A percentile compares a stretch with the other conserved stretches of the same genome.
Evolutionary conservation across 768 basidiomycete genomes (phyloP).

Genomic region (Leccinellum rugosiceps): DNA sequence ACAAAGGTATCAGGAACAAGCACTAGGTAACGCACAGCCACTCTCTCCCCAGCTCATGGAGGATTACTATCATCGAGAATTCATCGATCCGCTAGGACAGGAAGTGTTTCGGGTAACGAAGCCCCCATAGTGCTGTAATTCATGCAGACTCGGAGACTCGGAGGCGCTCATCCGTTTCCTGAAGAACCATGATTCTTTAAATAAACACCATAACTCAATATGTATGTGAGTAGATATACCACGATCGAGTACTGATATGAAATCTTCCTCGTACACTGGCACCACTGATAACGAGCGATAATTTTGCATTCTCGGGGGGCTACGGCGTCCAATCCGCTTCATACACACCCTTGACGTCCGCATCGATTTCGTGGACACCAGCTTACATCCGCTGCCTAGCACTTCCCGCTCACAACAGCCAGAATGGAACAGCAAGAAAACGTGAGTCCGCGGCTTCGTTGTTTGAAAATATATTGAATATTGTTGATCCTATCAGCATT

Average conservation of each 20-base stretch:
- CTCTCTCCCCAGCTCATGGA: no score
- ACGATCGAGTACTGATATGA: conserved; percentile 20
- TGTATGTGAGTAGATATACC: not conserved
- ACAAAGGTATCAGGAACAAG: not conserved
- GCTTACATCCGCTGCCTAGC: not conserved
- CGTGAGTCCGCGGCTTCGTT: conserved; percentile 9
- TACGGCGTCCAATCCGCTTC: not conserved
- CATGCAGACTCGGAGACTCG: no score
- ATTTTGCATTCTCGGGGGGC: not conserved
- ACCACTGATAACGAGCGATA: not conserved
- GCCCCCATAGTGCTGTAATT: not conserved
- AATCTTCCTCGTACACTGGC: conserved; percentile 27
- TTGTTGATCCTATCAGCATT: conserved; percentile 3
- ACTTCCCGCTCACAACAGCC: not conserved
- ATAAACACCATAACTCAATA: not conserved
- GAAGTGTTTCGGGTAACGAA: not conserved
- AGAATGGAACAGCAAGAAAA: conserved; percentile 15
- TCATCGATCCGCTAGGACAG: no score
- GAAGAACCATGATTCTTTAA: conserved; percentile 8
- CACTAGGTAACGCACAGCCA: conserved; percentile 17
- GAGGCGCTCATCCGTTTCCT: not conserved
- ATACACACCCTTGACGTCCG: not conserved
- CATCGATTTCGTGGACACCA: not conserved
- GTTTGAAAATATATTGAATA: not conserved
- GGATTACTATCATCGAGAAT: no score